Conservation (phyloP, 345 rosid species). For the Gossypium sturtianum region DNA sequence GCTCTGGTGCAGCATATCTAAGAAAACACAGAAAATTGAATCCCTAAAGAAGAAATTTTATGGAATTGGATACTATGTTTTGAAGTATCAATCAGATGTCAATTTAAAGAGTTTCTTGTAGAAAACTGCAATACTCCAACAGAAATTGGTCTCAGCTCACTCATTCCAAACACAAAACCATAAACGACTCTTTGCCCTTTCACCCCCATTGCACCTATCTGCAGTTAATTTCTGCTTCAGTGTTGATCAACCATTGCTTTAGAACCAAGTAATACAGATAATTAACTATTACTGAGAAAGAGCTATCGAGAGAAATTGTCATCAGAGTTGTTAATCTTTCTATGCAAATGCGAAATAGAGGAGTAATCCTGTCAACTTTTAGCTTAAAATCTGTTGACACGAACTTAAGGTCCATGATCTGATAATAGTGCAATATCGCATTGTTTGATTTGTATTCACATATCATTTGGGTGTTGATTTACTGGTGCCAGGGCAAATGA, state of each 20-base stretch:
- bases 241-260: neutral
- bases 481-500: neutral
- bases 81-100: neutral
- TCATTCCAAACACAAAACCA: neutral
- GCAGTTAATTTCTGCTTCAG: neutral
- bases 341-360: neutral
- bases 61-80: neutral
- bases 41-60: neutral
- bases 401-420: neutral
- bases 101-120: neutral
- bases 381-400: neutral
- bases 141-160: neutral
- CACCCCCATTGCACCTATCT: neutral
- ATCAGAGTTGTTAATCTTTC: neutral
- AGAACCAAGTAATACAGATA: neutral
- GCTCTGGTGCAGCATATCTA: slow-evolving; percentile 97
- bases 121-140: neutral
- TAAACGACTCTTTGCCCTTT: neutral
- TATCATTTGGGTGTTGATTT: neutral
- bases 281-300: neutral
- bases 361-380: neutral
- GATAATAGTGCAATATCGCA: neutral
- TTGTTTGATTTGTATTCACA: neutral
- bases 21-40: slow-evolving; percentile 2
- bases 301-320: neutral